Conservation (phyloP, 2,329 filamentous ascomycete genomes). For the Colletotrichum eleusines region DNA sequence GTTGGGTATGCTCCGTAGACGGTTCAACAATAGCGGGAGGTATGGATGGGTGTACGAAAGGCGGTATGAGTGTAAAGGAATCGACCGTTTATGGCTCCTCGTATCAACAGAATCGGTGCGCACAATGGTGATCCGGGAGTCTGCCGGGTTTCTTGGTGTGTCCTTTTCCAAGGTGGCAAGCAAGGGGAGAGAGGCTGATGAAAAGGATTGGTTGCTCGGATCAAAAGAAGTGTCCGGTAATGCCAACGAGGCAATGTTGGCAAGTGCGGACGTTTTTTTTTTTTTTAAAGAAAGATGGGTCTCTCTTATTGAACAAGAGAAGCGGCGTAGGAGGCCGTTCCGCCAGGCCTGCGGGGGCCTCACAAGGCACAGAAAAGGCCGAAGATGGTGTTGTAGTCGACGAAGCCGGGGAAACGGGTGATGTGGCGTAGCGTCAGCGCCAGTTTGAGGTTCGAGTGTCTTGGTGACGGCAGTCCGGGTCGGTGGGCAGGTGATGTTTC, state of each 20-base stretch:
- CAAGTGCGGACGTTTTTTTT: constrained; percentile 8
- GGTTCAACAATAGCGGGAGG: background rate
- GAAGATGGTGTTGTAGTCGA: constrained; percentile 34
- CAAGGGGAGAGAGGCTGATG: background rate
- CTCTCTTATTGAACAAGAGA: constrained; percentile 27
- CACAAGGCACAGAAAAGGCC: constrained; percentile 33
- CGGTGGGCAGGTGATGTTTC: constrained; percentile 34
- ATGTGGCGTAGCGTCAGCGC: constrained; percentile 34
- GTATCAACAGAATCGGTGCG: background rate
- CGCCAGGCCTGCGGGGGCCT: constrained; percentile 35
- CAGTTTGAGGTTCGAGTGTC: constrained; percentile 10
- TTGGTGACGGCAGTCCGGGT: constrained; percentile 22
- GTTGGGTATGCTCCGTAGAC: background rate
- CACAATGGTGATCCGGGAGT: constrained; percentile 15
- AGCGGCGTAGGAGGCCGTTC: constrained; percentile 28
- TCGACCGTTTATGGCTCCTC: background rate
- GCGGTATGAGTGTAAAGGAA: constrained; percentile 2
- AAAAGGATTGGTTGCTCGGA: constrained; percentile 12
- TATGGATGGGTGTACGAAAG: background rate
- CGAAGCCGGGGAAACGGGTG: constrained; percentile 15
- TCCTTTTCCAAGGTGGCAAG: background rate
- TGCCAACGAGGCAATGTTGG: constrained; percentile 9
- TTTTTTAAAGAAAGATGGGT: background rate
- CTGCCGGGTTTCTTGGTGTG: background rate
- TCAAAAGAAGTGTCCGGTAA: constrained; percentile 6